These are phyloP conservation scores for Ophiostoma quercus DNA, from an alignment of 2,329 filamentous ascomycete species.

Conservation along the genomic window DNA sequence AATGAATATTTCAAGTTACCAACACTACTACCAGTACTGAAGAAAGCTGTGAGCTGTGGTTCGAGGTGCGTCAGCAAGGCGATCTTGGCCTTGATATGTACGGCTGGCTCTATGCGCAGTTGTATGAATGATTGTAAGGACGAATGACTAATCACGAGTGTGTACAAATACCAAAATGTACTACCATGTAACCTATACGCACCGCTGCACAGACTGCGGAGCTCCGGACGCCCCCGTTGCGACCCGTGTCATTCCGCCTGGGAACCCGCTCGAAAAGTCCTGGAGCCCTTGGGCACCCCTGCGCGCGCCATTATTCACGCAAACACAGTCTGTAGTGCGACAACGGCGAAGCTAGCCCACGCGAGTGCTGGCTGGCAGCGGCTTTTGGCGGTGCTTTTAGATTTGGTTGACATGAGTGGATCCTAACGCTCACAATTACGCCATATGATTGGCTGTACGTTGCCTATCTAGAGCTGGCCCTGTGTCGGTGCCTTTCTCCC, in stretches of 20 bases:
- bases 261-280: neutral
- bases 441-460: neutral
- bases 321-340: constrained; percentile 19
- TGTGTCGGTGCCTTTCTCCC: constrained; percentile 24
- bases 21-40: neutral
- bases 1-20: constrained; percentile 1
- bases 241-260: constrained; percentile 17
- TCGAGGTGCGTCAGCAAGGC: neutral
- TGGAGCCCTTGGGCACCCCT: neutral
- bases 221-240: constrained; percentile 19
- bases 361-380: constrained; percentile 17
- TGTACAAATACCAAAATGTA: neutral
- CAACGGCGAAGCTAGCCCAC: constrained; percentile 19
- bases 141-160: neutral
- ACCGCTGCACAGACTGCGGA: constrained; percentile 10
- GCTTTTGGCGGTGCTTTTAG: constrained; percentile 12
- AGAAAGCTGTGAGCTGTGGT: neutral
- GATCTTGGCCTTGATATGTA: neutral
- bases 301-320: constrained; percentile 21
- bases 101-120: neutral
- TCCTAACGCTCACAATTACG: too few species aligned
- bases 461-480: constrained; percentile 10
- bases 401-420: neutral
- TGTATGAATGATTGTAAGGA: neutral
- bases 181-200: neutral